Conservation (phyloP, 2,329 filamentous ascomycete genomes). For the Neonectria sp. region DNA sequence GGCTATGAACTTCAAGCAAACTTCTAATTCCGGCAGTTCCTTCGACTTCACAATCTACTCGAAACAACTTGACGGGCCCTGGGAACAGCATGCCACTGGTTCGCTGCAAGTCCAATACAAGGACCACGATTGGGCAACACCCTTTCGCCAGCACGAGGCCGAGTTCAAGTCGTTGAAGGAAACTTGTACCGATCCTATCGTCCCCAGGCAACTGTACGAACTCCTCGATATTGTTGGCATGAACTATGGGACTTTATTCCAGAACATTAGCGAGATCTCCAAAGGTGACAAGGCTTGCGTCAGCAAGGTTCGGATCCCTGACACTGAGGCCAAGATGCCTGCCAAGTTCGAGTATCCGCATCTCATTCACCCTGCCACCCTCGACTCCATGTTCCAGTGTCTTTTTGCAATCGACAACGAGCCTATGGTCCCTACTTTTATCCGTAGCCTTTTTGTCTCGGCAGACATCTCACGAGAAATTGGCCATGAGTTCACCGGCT, state of each 20-base stretch:
- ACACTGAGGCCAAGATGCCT: conserved; percentile 69
- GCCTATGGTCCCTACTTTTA: conserved; percentile 65
- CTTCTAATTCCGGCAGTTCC: conserved; percentile 13
- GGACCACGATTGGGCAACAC: conserved; percentile 33
- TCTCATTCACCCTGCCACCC: conserved; percentile 70
- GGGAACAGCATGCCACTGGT: conserved; percentile 62
- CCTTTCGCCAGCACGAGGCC: conserved; percentile 40
- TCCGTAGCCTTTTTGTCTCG: conserved; percentile 64
- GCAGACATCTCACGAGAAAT: conserved; percentile 52
- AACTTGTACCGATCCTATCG: conserved; percentile 52
- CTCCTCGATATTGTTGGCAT: conserved; percentile 65
- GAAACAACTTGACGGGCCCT: conserved; percentile 56
- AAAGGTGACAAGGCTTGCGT: conserved; percentile 54
- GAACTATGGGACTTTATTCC: conserved; percentile 66
- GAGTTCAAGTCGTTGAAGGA: conserved; percentile 44
- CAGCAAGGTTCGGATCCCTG: conserved; percentile 59
- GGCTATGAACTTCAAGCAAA: conserved; percentile 60
- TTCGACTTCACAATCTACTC: conserved; percentile 64
- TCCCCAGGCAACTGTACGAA: conserved; percentile 66
- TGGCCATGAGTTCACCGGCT: conserved; percentile 57
- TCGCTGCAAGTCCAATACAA: conserved; percentile 49
- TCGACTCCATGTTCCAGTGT: conserved; percentile 70
- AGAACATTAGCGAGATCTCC: conserved; percentile 59
- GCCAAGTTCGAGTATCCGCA: conserved; percentile 67
- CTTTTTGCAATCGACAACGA: conserved; percentile 61